Percentiles rank a stretch among this genome's conserved stretches.
phyloP scores from a whole-genome alignment of 805 yeast genomes.

The Zygosaccharomyces bailii region DNA sequence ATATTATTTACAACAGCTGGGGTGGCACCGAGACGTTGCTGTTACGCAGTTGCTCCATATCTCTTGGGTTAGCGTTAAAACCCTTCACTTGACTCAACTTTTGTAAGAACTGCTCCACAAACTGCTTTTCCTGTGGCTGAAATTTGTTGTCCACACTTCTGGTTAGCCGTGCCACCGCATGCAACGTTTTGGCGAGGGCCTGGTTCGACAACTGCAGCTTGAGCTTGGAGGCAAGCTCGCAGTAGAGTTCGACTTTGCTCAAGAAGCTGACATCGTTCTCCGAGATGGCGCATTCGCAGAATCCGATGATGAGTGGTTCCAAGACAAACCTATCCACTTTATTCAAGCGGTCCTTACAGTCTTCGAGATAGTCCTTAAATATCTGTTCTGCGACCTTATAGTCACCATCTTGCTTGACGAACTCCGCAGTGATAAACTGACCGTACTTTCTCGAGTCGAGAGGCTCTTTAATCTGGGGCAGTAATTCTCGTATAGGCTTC shows the following conservation, averaged over 20 bases:
- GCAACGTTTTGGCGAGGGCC: constrained; percentile 15
- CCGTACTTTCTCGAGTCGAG: constrained; percentile 23
- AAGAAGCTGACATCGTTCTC: constrained; percentile 17
- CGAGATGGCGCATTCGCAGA: constrained; percentile 18
- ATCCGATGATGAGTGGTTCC: constrained; percentile 24
- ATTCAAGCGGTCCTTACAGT: constrained; percentile 9
- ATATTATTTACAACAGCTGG: constrained; percentile 6
- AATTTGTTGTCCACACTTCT: constrained; percentile 15
- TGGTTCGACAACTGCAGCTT: constrained; percentile 12
- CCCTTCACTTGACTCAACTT: constrained; percentile 12
- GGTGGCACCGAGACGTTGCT: constrained; percentile 15
- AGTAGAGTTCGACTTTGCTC: constrained; percentile 20
- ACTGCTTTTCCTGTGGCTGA: constrained; percentile 8
- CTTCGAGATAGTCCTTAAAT: constrained; percentile 23
- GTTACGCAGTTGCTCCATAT: constrained; percentile 16
- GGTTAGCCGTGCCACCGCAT: constrained; percentile 15
- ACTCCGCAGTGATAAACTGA: constrained; percentile 27
- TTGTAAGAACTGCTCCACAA: constrained; percentile 13
- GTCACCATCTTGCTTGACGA: constrained; percentile 22
- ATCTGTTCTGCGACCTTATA: constrained; percentile 24
- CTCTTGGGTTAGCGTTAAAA: constrained; percentile 18
- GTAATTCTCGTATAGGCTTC: constrained; percentile 20
- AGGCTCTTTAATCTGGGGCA: constrained; percentile 22
- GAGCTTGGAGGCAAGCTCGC: constrained; percentile 20
- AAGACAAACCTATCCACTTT: constrained; percentile 13